Conservation (phyloP, 257 asterid genomes). For the Agastache rugosa region DNA sequence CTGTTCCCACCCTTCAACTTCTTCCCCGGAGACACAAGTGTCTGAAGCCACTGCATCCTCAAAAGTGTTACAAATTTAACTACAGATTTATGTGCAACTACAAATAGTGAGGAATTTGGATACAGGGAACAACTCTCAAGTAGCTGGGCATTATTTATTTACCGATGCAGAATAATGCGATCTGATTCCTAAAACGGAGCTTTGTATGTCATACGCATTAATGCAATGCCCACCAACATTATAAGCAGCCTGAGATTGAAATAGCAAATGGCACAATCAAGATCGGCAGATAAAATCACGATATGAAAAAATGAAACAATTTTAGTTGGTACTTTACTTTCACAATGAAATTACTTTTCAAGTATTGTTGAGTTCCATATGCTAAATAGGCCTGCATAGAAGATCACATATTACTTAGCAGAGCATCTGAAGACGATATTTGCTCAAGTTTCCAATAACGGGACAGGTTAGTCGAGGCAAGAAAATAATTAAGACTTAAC, state of each 20-base stretch:
- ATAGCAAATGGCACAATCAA: conserved; percentile 29
- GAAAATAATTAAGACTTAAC: neutral
- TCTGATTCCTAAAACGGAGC: conserved; percentile 76
- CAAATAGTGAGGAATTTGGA: too few species aligned
- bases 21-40: conserved; percentile 79
- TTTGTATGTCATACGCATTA: conserved; percentile 85
- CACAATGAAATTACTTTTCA: conserved; percentile 62
- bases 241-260: conserved; percentile 73
- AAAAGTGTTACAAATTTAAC: neutral
- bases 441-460: neutral
- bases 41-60: conserved; percentile 77
- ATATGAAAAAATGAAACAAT: conserved; percentile 4
- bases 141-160: conserved; percentile 30
- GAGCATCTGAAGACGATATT: neutral
- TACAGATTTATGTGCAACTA: too few species aligned
- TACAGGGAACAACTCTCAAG: conserved; percentile 6
- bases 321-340: conserved; percentile 53
- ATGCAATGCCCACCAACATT: conserved; percentile 85
- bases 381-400: conserved; percentile 84
- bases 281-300: conserved; percentile 13
- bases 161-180: conserved; percentile 87
- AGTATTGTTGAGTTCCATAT: conserved; percentile 79
- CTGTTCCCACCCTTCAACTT: conserved; percentile 59
- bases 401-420: neutral
- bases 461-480: neutral